Base-by-base conservation (phyloP, 352 stramenopile genomes). In the Globisporangium cylindrosporum region DNA sequence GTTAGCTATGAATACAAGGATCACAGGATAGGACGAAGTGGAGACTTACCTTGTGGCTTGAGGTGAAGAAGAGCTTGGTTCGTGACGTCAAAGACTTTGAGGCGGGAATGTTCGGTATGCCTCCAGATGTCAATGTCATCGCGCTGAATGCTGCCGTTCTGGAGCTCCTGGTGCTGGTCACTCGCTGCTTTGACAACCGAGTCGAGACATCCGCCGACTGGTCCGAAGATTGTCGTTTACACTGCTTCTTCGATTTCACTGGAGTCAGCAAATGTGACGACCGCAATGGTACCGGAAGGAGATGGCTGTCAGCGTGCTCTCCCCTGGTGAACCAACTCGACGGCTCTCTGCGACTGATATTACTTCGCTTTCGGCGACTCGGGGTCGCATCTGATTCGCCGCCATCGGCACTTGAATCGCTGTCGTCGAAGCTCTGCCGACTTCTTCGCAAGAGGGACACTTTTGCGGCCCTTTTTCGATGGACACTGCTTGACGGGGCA, bases 51-150 rank as follows among this genome's bases (percentile, higher is more conserved):
- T 93, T 91, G 63, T 79, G 82, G 3, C 82, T 91, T 3, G 85
- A 88, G 0, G 77, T 84, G 66, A 93, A 93, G 68, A 93, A 93
- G 8, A 93, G 68, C 48, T 79, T 89, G 22, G 75, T 75, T 20
- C 70, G 56, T 48, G 36, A 34, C 2, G 4, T 25, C 18, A 6
- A 18, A 18, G 58, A 36, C 32, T 59, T 34, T 10, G 36, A 14
- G 10, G 34, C 34, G n/a, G 51, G 20, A 56, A 57, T 76, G 10
- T 22, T 34, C 25, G 7, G 1, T 15, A 59, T 56, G 62, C 36
- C 41, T 71, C 57, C 22, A 76, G 51, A 73, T 67, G 7, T 60
- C 59, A 22, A 41, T 29, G 22, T 24, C 24, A 27, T 46, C 7
- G 58, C 64, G 70, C 66, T 66, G 27, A 68, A 49, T 62, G 64